A percentile compares a stretch with the other conserved stretches of the same genome.
phyloP scores from a whole-genome alignment of 139 green algal species.

The Picocystis salinarum region DNA sequence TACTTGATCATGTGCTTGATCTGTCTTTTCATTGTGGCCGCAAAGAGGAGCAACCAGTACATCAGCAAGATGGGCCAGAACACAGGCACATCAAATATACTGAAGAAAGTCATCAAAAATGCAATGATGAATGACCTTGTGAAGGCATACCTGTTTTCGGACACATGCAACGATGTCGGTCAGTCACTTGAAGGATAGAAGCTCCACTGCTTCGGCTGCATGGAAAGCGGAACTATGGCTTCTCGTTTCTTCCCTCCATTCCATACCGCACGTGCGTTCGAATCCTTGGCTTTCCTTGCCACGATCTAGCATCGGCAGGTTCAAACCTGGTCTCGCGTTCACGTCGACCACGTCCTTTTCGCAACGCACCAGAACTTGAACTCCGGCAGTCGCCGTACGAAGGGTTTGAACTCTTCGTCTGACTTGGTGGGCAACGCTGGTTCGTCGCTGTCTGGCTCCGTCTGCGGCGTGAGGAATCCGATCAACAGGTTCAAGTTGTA shows the following conservation, averaged over 20 bases:
- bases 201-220: neutral
- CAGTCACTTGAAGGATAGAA: conserved; percentile 9
- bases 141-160: conserved; percentile 21
- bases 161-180: conserved; percentile 5
- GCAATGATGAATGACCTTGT: conserved; percentile 63
- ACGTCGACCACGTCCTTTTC: too few species aligned
- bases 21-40: conserved; percentile 95
- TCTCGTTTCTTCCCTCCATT: too few species aligned
- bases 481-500: conserved; percentile 96
- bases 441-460: conserved; percentile 73
- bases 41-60: conserved; percentile 90
- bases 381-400: conserved; percentile 86
- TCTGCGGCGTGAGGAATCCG: conserved; percentile 81
- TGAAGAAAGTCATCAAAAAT: conserved; percentile 80
- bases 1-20: conserved; percentile 98
- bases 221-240: too few species aligned
- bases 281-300: too few species aligned
- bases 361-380: conserved; percentile 99
- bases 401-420: conserved; percentile 92
- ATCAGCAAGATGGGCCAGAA: conserved; percentile 98
- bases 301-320: too few species aligned
- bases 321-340: too few species aligned
- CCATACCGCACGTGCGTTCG: neutral
- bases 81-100: conserved; percentile 88
- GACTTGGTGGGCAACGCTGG: conserved; percentile 71